phyloP scores from a whole-genome alignment of 345 rosid genomes.

The Xanthoceras sorbifolium region DNA sequence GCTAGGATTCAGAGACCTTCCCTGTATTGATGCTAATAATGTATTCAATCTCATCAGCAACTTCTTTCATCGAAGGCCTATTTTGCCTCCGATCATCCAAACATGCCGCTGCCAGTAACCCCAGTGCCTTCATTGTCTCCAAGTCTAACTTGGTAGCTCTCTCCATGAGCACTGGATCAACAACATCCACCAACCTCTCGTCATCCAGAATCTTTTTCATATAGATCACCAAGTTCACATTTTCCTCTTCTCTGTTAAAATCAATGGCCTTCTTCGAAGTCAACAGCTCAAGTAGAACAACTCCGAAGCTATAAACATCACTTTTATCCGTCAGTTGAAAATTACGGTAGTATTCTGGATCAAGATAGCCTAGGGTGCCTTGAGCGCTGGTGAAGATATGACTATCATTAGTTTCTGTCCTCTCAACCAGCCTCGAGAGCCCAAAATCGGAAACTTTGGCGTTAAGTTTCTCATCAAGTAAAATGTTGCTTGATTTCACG shows the following conservation, averaged over 20 bases:
- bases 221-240: constrained; percentile 48
- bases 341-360: constrained; percentile 48
- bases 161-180: constrained; percentile 44
- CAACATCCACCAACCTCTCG: constrained; percentile 39
- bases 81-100: constrained; percentile 60
- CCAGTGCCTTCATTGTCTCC: constrained; percentile 59
- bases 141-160: constrained; percentile 28
- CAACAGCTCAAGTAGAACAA: constrained; percentile 51
- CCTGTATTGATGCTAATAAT: constrained; percentile 32
- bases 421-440: constrained; percentile 45
- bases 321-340: constrained; percentile 55
- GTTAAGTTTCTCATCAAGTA: constrained; percentile 44
- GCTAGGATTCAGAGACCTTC: not conserved
- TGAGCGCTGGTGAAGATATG: constrained; percentile 58
- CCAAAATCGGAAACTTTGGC: constrained; percentile 62
- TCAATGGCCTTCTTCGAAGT: constrained; percentile 50
- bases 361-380: constrained; percentile 53
- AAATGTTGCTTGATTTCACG: constrained; percentile 55
- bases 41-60: constrained; percentile 53
- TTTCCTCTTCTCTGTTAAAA: constrained; percentile 39
- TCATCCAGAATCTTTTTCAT: constrained; percentile 39
- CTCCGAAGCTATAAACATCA: constrained; percentile 57
- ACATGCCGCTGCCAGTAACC: constrained; percentile 44
- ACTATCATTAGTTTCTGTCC: constrained; percentile 34
- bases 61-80: constrained; percentile 69